Percentiles rank a stretch among this genome's conserved stretches.
Conservation (phyloP, 805 yeast species). For the Kodamaea sagamina region DNA sequence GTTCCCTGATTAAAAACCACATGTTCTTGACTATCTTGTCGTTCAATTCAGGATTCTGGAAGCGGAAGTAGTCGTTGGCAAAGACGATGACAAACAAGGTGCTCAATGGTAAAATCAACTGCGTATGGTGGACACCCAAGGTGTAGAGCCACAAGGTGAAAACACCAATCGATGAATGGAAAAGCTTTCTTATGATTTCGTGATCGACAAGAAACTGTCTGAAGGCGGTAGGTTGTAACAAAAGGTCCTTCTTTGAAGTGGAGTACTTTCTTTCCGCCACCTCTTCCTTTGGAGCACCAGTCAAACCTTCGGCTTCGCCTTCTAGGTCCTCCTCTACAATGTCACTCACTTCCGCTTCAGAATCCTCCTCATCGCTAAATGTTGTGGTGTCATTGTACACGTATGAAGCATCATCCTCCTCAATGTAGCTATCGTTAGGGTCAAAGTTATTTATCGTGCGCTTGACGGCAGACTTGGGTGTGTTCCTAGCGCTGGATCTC, state of each 20-base stretch:
- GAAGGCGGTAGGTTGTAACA: slow-evolving; percentile 13
- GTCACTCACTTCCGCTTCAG: slow-evolving; percentile 11
- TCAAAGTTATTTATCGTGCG: slow-evolving; percentile 23
- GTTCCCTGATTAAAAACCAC: slow-evolving; percentile 84
- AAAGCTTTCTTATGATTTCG: slow-evolving; percentile 83
- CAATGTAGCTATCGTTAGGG: slow-evolving; percentile 33
- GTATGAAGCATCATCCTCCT: slow-evolving; percentile 43
- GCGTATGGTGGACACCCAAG: slow-evolving; percentile 53
- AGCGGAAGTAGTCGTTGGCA: slow-evolving; percentile 66
- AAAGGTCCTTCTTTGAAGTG: slow-evolving; percentile 1
- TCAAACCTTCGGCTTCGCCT: slow-evolving; percentile 12
- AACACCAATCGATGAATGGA: slow-evolving; percentile 89
- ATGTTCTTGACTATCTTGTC: slow-evolving; percentile 61
- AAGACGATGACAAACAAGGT: slow-evolving; percentile 58
- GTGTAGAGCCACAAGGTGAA: slow-evolving; percentile 74
- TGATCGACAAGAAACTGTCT: slow-evolving; percentile 62
- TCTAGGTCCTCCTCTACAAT: slow-evolving; percentile 19
- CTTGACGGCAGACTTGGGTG: slow-evolving; percentile 14
- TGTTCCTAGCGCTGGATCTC: slow-evolving; percentile 12
- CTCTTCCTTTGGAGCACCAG: slow-evolving; percentile 8
- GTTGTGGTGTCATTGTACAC: slow-evolving; percentile 26
- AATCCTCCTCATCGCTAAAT: slow-evolving; percentile 19
- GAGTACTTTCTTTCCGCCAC: not conserved
- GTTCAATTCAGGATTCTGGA: slow-evolving; percentile 64
- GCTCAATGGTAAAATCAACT: slow-evolving; percentile 61